These are phyloP conservation scores for Fusarium denticulatum DNA, from an alignment of 2,329 filamentous ascomycete species.

Conservation along the genomic window DNA sequence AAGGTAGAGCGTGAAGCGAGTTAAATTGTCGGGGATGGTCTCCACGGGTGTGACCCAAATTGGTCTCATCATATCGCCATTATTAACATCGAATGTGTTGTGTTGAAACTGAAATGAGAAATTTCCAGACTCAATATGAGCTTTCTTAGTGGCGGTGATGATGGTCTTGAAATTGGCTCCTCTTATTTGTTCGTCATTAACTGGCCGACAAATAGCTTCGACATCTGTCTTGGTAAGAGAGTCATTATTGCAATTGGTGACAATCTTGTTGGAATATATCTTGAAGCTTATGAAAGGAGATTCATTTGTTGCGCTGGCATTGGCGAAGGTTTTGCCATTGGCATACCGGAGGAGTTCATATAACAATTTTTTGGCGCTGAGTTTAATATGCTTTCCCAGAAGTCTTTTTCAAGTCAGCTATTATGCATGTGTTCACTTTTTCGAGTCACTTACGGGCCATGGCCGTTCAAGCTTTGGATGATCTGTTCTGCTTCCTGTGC, in stretches of 20 bases:
- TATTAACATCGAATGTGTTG: neutral
- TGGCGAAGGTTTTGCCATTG: conserved; percentile 13
- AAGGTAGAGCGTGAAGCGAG: neutral
- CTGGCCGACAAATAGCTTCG: neutral
- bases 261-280: neutral
- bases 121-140: neutral
- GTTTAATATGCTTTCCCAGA: conserved; percentile 14
- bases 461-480: neutral
- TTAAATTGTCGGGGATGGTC: neutral
- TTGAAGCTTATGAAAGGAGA: conserved; percentile 14
- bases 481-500: neutral
- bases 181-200: neutral
- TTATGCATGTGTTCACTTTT: neutral
- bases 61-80: neutral
- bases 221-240: neutral
- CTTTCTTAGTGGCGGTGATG: neutral
- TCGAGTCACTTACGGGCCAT: neutral
- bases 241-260: neutral
- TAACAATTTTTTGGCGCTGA: conserved; percentile 14
- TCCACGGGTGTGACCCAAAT: neutral
- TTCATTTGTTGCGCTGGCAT: neutral
- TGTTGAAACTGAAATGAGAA: neutral
- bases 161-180: neutral
- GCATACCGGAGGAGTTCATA: conserved; percentile 27
- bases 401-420: neutral